Conservation (phyloP, 2,329 filamentous ascomycete genomes). For the Curvularia spicifera region DNA sequence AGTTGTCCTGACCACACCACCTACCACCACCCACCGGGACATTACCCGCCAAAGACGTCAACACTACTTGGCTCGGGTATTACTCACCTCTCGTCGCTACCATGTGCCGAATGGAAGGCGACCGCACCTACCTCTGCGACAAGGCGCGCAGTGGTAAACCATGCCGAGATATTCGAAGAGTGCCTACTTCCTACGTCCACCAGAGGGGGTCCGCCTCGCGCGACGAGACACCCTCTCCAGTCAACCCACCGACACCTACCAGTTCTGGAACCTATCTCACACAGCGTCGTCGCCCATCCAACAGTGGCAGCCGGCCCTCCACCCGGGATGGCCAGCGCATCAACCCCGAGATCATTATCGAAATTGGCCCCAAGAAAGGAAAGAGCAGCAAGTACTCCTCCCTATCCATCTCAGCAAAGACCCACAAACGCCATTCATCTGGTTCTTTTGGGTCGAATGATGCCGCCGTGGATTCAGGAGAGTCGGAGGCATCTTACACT, state of each 20-base stretch:
- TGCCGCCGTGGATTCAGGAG: constrained; percentile 35
- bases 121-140: constrained; percentile 32
- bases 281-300: constrained; percentile 34
- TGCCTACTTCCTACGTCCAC: constrained; percentile 33
- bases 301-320: constrained; percentile 33
- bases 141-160: constrained; percentile 28
- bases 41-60: not conserved
- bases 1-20: not conserved
- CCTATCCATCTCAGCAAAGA: constrained; percentile 23
- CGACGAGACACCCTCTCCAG: constrained; percentile 39
- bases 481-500: constrained; percentile 41
- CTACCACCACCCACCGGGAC: not conserved
- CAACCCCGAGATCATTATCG: constrained; percentile 40
- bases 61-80: not conserved
- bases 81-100: constrained; percentile 9
- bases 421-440: constrained; percentile 38
- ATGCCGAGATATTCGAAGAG: constrained; percentile 36
- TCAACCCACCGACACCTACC: constrained; percentile 42
- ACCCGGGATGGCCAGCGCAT: constrained; percentile 33
- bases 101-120: constrained; percentile 46
- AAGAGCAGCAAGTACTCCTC: constrained; percentile 35
- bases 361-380: constrained; percentile 35
- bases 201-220: constrained; percentile 23
- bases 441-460: constrained; percentile 35
- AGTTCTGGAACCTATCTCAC: constrained; percentile 32